Base-by-base conservation (phyloP, 1,139 yeast genomes). In the Yamadazyma taylorii region DNA sequence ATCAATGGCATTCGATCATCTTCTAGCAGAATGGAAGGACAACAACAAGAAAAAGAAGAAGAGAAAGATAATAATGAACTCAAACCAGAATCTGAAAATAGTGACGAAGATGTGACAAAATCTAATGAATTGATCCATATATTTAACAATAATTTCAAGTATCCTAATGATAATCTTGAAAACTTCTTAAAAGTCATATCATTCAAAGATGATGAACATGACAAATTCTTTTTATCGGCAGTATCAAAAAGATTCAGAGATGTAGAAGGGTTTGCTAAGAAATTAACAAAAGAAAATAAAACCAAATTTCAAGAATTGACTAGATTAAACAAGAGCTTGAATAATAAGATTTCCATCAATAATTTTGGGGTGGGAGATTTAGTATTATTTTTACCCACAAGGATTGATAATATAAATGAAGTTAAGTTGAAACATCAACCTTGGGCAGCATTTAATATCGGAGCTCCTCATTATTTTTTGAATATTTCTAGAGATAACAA, bases 191-290 rank as follows among this genome's bases (percentile, higher is more conserved):
- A 52, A 9, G 32, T 52, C 1, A 52, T 66, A 3, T 57, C 67
- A 11, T 68, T 68, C 47, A 61, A 56, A 34, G 62, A 80, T 43
- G 67, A 56, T 30, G 61, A 56, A 11, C 60, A 55, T 27, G 53
- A 50, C 26, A 52, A 47, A 30, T 66, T 83, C 39, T 80, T 84
- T 51, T 71, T 81, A 35, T 73, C 75, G 34, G 81, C 89, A 1
- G 81, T 89, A 2, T 71, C 82, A 24, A 81, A 84, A 53, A 70
- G 98, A 43, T 89, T 92, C 53, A 78, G 78, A 42, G 97, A 90
- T 55, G 95, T 90, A 35, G 97, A 92, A 58, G 81, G 84, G n/a
- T 72, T 89, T 49, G 97, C 97, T 1, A 81, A 94, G 52, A 85
- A 81, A 52, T 72, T 87, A 42, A 86, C 90, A 40, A 83, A 83